Base-by-base conservation (phyloP, 805 yeast species). In the Wickerhamiella domercqiae region DNA sequence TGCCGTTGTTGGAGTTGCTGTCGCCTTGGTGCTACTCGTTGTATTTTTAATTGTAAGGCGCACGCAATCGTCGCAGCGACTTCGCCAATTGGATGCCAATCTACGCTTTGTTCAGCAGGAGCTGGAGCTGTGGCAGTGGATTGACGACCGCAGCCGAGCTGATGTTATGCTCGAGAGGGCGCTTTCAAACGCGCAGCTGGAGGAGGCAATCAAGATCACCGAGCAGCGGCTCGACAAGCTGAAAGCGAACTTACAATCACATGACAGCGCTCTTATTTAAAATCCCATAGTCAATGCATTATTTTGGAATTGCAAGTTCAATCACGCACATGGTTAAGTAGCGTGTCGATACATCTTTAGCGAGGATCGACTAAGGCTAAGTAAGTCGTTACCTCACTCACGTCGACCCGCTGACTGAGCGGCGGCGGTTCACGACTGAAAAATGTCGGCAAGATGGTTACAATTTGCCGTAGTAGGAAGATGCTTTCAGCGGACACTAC, bases 41-140 rank as follows among this genome's bases (percentile, higher is more conserved):
- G 26, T 24, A 13, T 24, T 9, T 9, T 9, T 13, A 9, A 24
- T 24, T 24, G 13, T 24, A 9, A 9, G 13, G 11, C 9, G 13
- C 9, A 13, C 13, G 26, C 9, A 13, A 9, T 9, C 11, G 9
- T 24, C 26, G 9, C 26, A 13, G 13, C 9, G 13, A 9, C 11
- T 42, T 33, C 63, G 49, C 40, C 29, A 50, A 34, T 32, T 22
- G 42, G 39, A 45, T 34, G 29, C 36, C 37, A 41, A 41, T 22
- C 37, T 59, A 42, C 40, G 58, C 43, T 47, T 56, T 15, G 47
- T 60, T 41, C 61, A 63, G 39, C 69, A 73, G 41, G 84, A 80
- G 54, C 62, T 66, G 14, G 66, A 67, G 18, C 51, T 80, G 32
- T 80, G 90, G 90, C 66, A 71, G 33, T 80, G 93, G 93, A 63